Base-by-base conservation (phyloP, 306 rosid species). In the Corylus heterophylla region DNA sequence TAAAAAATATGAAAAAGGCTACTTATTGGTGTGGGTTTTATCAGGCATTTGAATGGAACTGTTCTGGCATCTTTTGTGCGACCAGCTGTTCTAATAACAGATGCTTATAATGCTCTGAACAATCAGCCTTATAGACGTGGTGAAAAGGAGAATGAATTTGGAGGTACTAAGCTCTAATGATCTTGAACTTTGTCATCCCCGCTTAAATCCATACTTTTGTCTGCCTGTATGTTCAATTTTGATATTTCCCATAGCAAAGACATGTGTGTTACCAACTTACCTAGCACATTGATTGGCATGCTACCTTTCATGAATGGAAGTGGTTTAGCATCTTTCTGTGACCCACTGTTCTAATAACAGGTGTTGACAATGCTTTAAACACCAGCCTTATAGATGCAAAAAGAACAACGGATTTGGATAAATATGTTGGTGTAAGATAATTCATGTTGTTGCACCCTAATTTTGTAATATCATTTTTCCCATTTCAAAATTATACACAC, bases 41-140 rank as follows among this genome's bases (percentile, higher is more conserved):
- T 89, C 85, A 93, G 99, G 94, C 99, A 95, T 93, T 86, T 95
- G 84, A 95, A 92, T 75, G 98, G 98, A 85, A 95, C 93, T 76
- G 91, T 82, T 87, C 92, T 90, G 66, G 87, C 94, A 77, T 86
- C 97, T 76, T 91, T 88, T 82, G 96, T 93, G 77, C 91, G 98
- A 50, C 98, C 98, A 52, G 99, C 99, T 78, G 98, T 95, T 80
- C 86, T 95, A 52, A 95, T 95, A 79, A 95, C 99, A 8, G 99
- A 95, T 91, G 98, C 99, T 20, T 95, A 91, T 84, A 95, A 95
- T 82, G 99, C 99, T 89, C 75, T 95, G 87, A 95, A 93, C 78
- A 95, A 95, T 87, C 97, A 95, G 88, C 92, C 99, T 56, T 91
- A 91, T 67, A 91, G 98, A 81, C 96, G 98, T 54, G 97, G 96